Conservation (phyloP, 768 basidiomycete genomes). For the Mycena epipterygia region DNA sequence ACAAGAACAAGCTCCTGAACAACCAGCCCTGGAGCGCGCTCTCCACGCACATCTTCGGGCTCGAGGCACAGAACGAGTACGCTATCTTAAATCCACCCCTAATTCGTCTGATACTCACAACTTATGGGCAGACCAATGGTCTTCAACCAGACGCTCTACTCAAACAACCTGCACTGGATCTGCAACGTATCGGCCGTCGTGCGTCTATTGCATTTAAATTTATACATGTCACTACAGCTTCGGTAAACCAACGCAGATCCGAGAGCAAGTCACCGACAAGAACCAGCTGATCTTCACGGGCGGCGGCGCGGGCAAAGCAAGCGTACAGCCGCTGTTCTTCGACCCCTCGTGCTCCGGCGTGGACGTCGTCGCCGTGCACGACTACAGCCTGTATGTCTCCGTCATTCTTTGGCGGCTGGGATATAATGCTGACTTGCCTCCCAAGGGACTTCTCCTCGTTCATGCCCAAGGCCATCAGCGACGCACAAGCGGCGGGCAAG, state of each 20-base stretch:
- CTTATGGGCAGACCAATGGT: slow-evolving; percentile 42
- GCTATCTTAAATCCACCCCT: not conserved
- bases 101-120: not conserved
- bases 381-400: slow-evolving; percentile 46
- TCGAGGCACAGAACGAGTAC: slow-evolving; percentile 53
- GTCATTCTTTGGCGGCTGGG: slow-evolving; percentile 15
- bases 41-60: slow-evolving; percentile 52
- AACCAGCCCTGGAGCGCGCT: slow-evolving; percentile 53
- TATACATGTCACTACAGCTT: too few relatives aligned
- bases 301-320: slow-evolving; percentile 37
- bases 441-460: not conserved
- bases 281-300: slow-evolving; percentile 44
- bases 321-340: slow-evolving; percentile 42
- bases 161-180: slow-evolving; percentile 35
- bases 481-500: slow-evolving; percentile 50
- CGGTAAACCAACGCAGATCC: slow-evolving; percentile 37
- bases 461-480: slow-evolving; percentile 39
- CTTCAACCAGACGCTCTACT: slow-evolving; percentile 39
- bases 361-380: slow-evolving; percentile 54
- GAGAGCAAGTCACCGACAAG: slow-evolving; percentile 40
- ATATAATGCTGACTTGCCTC: slow-evolving; percentile 4
- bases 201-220: not conserved
- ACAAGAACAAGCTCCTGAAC: slow-evolving; percentile 50
- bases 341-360: slow-evolving; percentile 40
- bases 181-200: slow-evolving; percentile 40